Base-by-base conservation (phyloP, 1,284 basidiomycete genomes). In the Heterobasidion irregulare region DNA sequence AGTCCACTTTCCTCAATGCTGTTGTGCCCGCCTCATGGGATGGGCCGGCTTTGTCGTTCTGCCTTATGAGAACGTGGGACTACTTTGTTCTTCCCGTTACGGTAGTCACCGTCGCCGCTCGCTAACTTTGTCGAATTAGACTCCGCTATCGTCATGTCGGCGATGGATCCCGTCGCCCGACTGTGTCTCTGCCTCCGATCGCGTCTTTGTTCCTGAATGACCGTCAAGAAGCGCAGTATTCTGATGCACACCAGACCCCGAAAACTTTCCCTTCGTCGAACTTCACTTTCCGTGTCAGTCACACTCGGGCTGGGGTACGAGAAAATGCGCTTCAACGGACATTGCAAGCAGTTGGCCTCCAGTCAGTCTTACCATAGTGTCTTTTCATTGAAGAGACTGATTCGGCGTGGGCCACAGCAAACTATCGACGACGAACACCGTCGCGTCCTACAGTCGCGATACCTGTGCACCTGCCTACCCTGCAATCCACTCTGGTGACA, bases 261-360 rank as follows among this genome's bases (percentile, higher is more conserved):
- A 26, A 5, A 7, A 1, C 4, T n/a, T n/a, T 41, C 6, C 38
- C 38, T 41, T n/a, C 38, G n/a, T 41, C n/a, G 38, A 4, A 8
- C 38, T 41, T 41, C 38, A 6, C 38, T 41, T n/a, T 41, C 6
- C 38, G 15, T 47, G 15, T 50, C 19, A 50, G 44, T 43, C 2
- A 53, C 15, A 35, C 53, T 9, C 58, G 32, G 44, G 58, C 50
- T 15, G 49, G 19, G 33, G 58, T 58, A 26, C 46, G 58, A 34
- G 58, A 59, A 46, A 51, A 57, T n/a, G 58, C 58, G 26, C 43
- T 52, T 26, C 54, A 58, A 52, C 56, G 58, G 45, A 52, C 58
- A 26, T 7, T 59, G 6, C 50, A 51, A 52, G 43, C 47, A 19
- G 45, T 52, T 18, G 26, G 58, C n/a, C 19, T 48, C 41, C 53